Evolutionary conservation across 139 green algal species (phyloP).

Genomic region (Coelastrella sp.): DNA sequence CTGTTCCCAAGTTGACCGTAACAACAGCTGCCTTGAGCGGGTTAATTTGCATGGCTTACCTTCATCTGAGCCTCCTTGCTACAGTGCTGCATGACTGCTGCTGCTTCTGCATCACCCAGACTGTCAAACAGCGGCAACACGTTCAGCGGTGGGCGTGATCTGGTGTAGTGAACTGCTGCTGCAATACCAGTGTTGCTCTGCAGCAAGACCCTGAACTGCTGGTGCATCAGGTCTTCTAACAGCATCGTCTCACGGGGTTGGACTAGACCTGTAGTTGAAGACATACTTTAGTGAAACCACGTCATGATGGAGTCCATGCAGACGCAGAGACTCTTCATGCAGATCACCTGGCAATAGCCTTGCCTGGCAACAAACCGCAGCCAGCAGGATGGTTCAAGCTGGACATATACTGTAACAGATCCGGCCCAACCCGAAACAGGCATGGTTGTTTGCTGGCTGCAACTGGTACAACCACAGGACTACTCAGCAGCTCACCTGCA

Average conservation of each 20-base stretch:
- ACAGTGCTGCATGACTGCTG: slow-evolving; percentile 6
- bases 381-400: too few species aligned
- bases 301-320: too few species aligned
- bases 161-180: slow-evolving; percentile 29
- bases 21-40: neutral
- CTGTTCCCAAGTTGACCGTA: neutral
- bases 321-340: too few species aligned
- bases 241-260: slow-evolving; percentile 25
- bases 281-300: neutral
- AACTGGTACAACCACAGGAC: neutral
- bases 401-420: too few species aligned
- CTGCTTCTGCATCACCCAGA: slow-evolving; percentile 7
- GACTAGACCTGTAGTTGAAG: slow-evolving; percentile 21
- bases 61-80: neutral
- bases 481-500: neutral
- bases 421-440: too few species aligned
- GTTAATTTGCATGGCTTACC: neutral
- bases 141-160: slow-evolving; percentile 35
- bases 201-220: slow-evolving; percentile 35
- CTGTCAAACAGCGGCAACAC: slow-evolving; percentile 45
- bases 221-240: slow-evolving; percentile 34
- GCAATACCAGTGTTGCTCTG: slow-evolving; percentile 18
- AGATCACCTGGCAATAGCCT: too few species aligned
- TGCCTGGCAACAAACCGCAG: too few species aligned
- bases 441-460: too few species aligned